phyloP scores from a whole-genome alignment of 768 basidiomycete genomes.

The Trametes villosa region DNA sequence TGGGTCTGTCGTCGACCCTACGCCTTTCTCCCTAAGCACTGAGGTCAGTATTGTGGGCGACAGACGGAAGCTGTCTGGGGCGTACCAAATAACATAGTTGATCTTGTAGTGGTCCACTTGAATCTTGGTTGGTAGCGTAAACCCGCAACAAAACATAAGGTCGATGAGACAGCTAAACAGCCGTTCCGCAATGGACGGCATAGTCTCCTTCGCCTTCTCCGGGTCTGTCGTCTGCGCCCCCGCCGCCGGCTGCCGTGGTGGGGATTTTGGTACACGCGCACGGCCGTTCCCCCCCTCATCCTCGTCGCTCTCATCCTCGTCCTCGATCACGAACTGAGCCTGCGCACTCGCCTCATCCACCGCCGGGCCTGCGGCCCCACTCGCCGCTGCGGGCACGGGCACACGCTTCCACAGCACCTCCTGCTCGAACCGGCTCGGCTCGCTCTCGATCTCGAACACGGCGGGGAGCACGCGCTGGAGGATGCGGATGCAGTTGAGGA shows the following conservation, averaged over 20 bases:
- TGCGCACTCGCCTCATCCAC: conserved; percentile 28
- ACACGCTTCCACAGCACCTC: conserved; percentile 83
- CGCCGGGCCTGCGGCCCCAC: conserved; percentile 26
- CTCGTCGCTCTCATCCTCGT: conserved; percentile 65
- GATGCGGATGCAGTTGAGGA: conserved; percentile 89
- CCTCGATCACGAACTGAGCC: conserved; percentile 89
- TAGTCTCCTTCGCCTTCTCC: conserved; percentile 45
- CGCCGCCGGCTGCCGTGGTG: conserved; percentile 18
- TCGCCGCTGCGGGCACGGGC: conserved; percentile 38
- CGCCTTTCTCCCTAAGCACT: conserved; percentile 82
- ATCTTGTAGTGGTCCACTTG: conserved; percentile 83
- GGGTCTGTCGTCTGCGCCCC: conserved; percentile 16
- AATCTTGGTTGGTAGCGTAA: conserved; percentile 80
- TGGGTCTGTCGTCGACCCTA: conserved; percentile 84
- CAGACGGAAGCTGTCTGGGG: background rate
- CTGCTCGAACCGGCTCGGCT: conserved; percentile 72
- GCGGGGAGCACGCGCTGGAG: conserved; percentile 89
- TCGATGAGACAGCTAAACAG: conserved; percentile 83
- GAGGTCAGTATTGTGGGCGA: background rate
- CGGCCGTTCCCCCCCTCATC: conserved; percentile 22
- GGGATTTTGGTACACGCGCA: conserved; percentile 10
- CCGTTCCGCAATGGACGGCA: conserved; percentile 82
- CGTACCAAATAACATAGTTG: conserved; percentile 87
- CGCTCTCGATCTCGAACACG: conserved; percentile 81
- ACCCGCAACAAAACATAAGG: conserved; percentile 91